phyloP scores from a whole-genome alignment of 2,329 filamentous ascomycete genomes.

The Hirsutella rhossiliensis region DNA sequence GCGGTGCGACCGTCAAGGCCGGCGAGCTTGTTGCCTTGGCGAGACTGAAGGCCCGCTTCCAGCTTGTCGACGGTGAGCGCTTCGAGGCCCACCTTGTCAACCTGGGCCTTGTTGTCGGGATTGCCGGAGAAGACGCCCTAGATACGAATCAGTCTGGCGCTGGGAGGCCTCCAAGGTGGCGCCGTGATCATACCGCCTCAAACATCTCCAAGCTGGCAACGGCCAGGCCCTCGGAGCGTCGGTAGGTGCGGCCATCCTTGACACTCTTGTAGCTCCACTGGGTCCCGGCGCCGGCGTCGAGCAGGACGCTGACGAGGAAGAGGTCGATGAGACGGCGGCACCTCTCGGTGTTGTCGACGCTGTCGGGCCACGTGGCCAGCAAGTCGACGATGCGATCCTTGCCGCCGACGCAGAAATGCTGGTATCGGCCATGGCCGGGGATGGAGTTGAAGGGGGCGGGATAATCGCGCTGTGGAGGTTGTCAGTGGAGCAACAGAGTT shows the following conservation, averaged over 20 bases:
- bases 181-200: conserved; percentile 44
- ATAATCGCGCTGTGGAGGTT: conserved; percentile 33
- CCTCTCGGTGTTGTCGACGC: conserved; percentile 59
- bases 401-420: conserved; percentile 75
- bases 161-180: neutral
- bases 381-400: conserved; percentile 62
- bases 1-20: conserved; percentile 77
- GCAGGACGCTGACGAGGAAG: conserved; percentile 66
- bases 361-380: conserved; percentile 54
- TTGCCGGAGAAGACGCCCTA: conserved; percentile 78
- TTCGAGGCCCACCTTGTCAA: conserved; percentile 72
- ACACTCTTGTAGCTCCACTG: conserved; percentile 88
- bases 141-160: conserved; percentile 6
- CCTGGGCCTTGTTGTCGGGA: conserved; percentile 69
- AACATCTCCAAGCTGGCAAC: conserved; percentile 78
- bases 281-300: conserved; percentile 82
- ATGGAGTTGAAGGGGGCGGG: conserved; percentile 49
- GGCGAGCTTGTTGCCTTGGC: conserved; percentile 66
- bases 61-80: conserved; percentile 63
- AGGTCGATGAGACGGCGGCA: conserved; percentile 67
- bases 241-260: conserved; percentile 72
- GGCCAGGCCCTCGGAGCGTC: conserved; percentile 79
- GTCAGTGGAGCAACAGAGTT: neutral
- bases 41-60: conserved; percentile 74
- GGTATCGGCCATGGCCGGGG: conserved; percentile 76